phyloP scores from a whole-genome alignment of 2,329 filamentous ascomycete genomes.

The Aureobasidium sp. region DNA sequence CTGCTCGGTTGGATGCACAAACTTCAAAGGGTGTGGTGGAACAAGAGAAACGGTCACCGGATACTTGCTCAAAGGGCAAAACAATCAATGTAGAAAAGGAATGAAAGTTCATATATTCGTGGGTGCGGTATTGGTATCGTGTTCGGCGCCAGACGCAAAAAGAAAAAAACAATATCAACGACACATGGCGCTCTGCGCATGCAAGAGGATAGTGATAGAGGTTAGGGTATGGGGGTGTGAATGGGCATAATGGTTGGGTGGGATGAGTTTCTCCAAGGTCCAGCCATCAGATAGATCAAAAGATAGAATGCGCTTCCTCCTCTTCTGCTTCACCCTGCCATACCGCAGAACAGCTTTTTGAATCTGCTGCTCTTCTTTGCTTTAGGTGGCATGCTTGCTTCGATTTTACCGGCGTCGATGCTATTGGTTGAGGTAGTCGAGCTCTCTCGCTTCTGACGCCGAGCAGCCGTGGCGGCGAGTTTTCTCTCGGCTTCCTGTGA shows the following conservation, averaged over 20 bases:
- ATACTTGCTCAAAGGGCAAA: not conserved
- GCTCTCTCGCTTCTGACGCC: not conserved
- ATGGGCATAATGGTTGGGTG: not conserved
- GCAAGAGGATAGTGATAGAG: not conserved
- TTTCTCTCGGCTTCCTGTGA: not conserved
- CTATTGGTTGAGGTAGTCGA: conserved; percentile 7
- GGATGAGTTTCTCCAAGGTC: not conserved
- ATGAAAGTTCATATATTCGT: not conserved
- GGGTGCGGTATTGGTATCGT: not conserved
- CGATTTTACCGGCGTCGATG: not conserved
- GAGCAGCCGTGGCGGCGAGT: not conserved
- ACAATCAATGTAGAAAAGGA: not conserved
- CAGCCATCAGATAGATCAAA: not conserved
- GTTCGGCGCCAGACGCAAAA: not conserved
- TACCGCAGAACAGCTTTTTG: conserved; percentile 2
- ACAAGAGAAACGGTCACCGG: no score
- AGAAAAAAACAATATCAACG: not conserved
- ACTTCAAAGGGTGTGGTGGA: no score
- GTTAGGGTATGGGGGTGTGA: not conserved
- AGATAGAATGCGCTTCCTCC: not conserved
- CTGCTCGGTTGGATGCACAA: not conserved
- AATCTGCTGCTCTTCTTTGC: not conserved
- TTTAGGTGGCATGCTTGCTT: not conserved
- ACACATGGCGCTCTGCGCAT: not conserved
- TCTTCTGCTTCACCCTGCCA: not conserved